Evolutionary conservation across 1,284 basidiomycete species (phyloP), one percentile per base, ranked within the genome.

Genomic region (Singerocomus inundabilis): DNA sequence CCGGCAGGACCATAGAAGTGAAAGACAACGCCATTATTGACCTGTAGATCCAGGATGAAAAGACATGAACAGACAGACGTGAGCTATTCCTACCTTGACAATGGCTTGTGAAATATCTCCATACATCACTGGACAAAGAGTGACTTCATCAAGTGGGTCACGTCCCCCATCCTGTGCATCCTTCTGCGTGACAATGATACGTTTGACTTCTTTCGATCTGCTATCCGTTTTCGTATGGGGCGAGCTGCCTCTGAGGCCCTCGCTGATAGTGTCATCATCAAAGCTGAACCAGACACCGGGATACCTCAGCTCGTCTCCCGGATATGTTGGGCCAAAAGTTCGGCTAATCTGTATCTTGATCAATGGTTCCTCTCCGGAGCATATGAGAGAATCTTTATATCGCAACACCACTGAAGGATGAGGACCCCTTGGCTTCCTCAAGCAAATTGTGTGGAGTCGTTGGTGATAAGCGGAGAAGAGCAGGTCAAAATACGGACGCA

Each of bases 281-380:
- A 89, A 86, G 56, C 83, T 82, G 62, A 94, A 94, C 72, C 81
- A 84, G 21, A 93, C 76, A 0, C 91, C 92, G 0, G 92, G 92
- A 67, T 91, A 92, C 42, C 78, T 78, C 63, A 93, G 66, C 55
- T 84, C 82, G 49, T 88, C 85, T 33, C 87, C 86, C 12, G 84
- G 79, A 67, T 91, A 93, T 0, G 92, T 93, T 6, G 92, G 92
- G 0, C 91, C 91, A 64, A 94, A 90, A 6, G 82, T 80, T 38
- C 82, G 78, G 51, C 80, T 86, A 3, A 93, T 85, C 33, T 77
- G 77, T 0, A 87, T 78, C 41, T 86, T 77, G 28, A 81, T 77
- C 12, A 93, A 70, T 1, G 80, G 71, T 45, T 84, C 80, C 39
- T 77, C 76, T 1, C 70, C 70, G 24, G 77, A 82, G 1, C 83